phyloP scores from a whole-genome alignment of 2,329 filamentous ascomycete species.

The Calonectria leucothoes region DNA sequence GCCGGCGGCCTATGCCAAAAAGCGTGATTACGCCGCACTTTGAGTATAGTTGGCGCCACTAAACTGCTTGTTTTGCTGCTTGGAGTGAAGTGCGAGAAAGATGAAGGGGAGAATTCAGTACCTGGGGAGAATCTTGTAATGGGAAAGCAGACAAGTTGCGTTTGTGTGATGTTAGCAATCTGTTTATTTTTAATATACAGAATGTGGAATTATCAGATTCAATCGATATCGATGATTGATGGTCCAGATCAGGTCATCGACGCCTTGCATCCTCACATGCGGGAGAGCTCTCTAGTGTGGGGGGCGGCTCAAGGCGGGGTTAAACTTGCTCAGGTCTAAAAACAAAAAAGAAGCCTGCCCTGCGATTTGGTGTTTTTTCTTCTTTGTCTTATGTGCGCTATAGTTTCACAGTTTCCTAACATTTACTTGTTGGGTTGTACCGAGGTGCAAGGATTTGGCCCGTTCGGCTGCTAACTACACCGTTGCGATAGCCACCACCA shows the following conservation, averaged over 20 bases:
- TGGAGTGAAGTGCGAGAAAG: not conserved
- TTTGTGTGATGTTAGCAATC: not conserved
- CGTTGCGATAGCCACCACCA: not conserved
- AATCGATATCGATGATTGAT: not conserved
- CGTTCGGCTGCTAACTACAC: not conserved
- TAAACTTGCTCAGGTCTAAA: not conserved
- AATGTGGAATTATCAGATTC: not conserved
- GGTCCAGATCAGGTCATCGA: not conserved
- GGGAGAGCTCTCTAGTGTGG: not conserved
- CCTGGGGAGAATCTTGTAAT: not conserved
- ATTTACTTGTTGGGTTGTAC: not conserved
- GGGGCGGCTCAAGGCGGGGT: constrained; percentile 5
- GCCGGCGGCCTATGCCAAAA: not conserved
- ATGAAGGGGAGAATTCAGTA: no score
- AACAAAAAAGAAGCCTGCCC: not conserved
- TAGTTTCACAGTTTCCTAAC: not conserved
- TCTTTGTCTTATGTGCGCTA: no score
- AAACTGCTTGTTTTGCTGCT: not conserved
- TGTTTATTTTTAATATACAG: not conserved
- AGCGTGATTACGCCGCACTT: not conserved
- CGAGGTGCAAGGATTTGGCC: not conserved
- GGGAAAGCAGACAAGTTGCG: not conserved
- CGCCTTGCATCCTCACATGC: not conserved
- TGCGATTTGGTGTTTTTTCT: no score
- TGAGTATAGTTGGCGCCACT: not conserved